phyloP scores from a whole-genome alignment of 768 basidiomycete genomes.

The Tylopilus felleus region DNA sequence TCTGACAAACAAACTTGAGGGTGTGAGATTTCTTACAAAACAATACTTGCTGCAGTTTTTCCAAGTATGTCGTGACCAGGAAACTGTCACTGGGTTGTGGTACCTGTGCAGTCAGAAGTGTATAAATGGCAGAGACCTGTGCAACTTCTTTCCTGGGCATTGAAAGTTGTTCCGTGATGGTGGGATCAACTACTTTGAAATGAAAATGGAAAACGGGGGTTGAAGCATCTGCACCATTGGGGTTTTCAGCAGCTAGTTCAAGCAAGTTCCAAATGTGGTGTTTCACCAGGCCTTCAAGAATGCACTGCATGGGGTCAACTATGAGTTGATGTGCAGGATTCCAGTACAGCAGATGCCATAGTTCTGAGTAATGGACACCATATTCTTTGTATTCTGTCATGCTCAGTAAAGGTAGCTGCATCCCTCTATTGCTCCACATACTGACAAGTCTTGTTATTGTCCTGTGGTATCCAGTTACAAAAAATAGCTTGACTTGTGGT shows the following conservation, averaged over 20 bases:
- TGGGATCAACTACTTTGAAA: neutral
- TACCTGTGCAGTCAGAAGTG: neutral
- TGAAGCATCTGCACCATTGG: neutral
- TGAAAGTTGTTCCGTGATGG: neutral
- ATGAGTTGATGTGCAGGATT: neutral
- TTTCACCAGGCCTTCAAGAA: neutral
- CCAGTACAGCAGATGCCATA: neutral
- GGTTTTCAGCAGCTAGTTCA: neutral
- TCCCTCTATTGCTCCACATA: neutral
- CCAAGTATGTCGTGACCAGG: neutral
- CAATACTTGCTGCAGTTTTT: neutral
- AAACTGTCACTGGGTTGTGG: neutral
- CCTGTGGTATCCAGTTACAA: conserved; percentile 12
- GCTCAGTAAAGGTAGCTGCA: neutral
- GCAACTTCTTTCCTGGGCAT: neutral
- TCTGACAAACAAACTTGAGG: neutral
- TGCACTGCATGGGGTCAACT: neutral
- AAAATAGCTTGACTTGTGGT: conserved; percentile 9
- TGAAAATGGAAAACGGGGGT: neutral
- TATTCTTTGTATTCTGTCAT: neutral
- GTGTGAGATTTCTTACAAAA: neutral
- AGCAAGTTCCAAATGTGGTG: neutral
- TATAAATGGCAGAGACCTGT: neutral
- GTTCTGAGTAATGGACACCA: neutral
- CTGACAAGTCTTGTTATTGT: neutral